Base-by-base conservation (phyloP, 2,329 filamentous ascomycete genomes). In the Pestalotiopsis sp. region DNA sequence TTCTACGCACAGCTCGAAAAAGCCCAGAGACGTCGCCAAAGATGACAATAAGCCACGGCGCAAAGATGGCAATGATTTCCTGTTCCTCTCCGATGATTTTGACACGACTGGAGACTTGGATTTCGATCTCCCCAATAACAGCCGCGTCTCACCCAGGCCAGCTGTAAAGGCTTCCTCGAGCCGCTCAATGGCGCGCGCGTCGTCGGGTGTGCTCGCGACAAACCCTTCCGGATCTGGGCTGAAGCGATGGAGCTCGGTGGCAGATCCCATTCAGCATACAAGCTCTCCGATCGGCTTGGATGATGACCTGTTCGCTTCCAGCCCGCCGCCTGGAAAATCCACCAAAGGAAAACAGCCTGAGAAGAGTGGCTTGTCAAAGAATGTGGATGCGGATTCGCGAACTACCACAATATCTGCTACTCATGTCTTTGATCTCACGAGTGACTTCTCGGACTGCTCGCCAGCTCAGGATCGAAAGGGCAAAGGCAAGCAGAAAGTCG, bases 11-110 rank as follows among this genome's bases (percentile, higher is more conserved):
- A 39, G 69, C 11, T 41, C 65, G 25, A 39, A 60, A 2, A 66
- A 68, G 41, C 59, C 64, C 25, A 77, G 73, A 39, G 23, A 68
- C 25, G 71, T 58, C 64, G 70, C 49, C 20, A 63, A 36, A 17
- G n/a, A 45, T 63, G 60, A 23, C 17, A 25, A 63, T 31, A 56
- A 38, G 65, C 52, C 9, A 36, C 52, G 13, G 11, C 31, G 17
- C 36, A 57, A 70, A 36, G 68, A 74, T 65, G 62, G 75, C 64
- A 65, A 75, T 58, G 76, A 75, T 36, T 76, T 80, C 31, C 69
- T 79, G n/a, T 79, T 79, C 65, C 70, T 80, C 12, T 80, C 78
- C 0, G 80, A 82, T 62, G 83, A 85, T 58, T 83, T 83, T 63
- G 82, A 85, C 57, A 79, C 77, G 7, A 83, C 80, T 0, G 75